Conservation (phyloP, 2,329 filamentous ascomycete species). For the Diaporthe longicolla region DNA sequence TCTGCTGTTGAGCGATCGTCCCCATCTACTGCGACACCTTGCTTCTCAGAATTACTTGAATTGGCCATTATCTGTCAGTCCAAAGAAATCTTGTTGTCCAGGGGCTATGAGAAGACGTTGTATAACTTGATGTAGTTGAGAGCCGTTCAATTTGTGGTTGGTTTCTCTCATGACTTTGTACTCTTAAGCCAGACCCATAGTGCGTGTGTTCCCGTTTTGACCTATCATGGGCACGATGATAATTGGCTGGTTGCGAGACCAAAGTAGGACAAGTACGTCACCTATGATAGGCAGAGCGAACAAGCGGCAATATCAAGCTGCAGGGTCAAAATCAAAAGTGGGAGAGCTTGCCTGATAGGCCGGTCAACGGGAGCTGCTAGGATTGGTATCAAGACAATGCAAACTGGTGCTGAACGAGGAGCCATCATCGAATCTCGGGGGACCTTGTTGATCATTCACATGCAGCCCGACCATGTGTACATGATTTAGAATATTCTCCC, state of each 20-base stretch:
- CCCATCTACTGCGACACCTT: background rate
- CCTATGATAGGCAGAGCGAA: background rate
- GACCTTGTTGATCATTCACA: too few relatives aligned
- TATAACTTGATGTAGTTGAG: background rate
- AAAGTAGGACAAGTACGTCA: conserved; percentile 18
- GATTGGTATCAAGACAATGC: too few relatives aligned
- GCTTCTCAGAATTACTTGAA: background rate
- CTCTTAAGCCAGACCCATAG: background rate
- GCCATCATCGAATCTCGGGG: too few relatives aligned
- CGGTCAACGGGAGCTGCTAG: too few relatives aligned
- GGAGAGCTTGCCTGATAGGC: conserved; percentile 7
- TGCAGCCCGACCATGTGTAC: too few relatives aligned
- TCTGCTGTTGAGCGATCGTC: conserved; percentile 18
- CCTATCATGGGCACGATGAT: background rate
- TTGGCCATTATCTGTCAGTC: background rate
- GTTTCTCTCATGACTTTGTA: background rate
- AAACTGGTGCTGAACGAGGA: too few relatives aligned
- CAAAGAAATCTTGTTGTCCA: background rate
- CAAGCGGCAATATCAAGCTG: conserved; percentile 16
- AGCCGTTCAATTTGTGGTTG: background rate
- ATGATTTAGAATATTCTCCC: too few relatives aligned
- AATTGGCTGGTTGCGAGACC: background rate
- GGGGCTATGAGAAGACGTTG: background rate
- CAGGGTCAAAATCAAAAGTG: conserved; percentile 30
- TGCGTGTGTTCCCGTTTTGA: background rate